Conservation (phyloP, 257 asterid species). For the Solanum chiquidenum region DNA sequence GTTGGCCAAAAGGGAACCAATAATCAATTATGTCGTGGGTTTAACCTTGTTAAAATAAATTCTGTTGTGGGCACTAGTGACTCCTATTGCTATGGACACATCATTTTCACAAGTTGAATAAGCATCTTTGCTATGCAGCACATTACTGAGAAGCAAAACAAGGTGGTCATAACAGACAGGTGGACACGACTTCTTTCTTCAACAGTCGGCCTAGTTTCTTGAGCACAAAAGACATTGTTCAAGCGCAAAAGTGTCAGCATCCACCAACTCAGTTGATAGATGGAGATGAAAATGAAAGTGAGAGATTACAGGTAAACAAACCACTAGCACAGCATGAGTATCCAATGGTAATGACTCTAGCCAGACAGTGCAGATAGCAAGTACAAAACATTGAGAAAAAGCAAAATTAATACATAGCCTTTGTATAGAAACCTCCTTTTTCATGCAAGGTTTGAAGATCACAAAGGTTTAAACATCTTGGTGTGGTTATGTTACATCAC, state of each 20-base stretch:
- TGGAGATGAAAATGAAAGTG: not conserved
- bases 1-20: not conserved
- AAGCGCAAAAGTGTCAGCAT: not conserved
- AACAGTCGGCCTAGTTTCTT: slow-evolving; percentile 29
- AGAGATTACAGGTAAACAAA: slow-evolving; percentile 12
- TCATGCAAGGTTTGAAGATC: not conserved
- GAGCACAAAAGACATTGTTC: slow-evolving; percentile 8
- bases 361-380: not conserved
- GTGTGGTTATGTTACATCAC: not conserved
- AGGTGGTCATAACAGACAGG: slow-evolving; percentile 35
- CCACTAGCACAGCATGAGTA: slow-evolving; percentile 6
- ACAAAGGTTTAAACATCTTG: not conserved
- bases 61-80: not conserved
- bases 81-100: not conserved
- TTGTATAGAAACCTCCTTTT: not conserved
- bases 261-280: slow-evolving; percentile 10
- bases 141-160: slow-evolving; percentile 31
- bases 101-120: not conserved
- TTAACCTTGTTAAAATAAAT: not conserved
- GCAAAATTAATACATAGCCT: not conserved
- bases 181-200: slow-evolving; percentile 37
- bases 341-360: not conserved
- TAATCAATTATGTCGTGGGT: not conserved
- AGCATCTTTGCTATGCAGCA: slow-evolving; percentile 19
- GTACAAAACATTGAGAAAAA: not conserved